Conservation (phyloP, 2,329 filamentous ascomycete species). For the Xylariaceae sp. region DNA sequence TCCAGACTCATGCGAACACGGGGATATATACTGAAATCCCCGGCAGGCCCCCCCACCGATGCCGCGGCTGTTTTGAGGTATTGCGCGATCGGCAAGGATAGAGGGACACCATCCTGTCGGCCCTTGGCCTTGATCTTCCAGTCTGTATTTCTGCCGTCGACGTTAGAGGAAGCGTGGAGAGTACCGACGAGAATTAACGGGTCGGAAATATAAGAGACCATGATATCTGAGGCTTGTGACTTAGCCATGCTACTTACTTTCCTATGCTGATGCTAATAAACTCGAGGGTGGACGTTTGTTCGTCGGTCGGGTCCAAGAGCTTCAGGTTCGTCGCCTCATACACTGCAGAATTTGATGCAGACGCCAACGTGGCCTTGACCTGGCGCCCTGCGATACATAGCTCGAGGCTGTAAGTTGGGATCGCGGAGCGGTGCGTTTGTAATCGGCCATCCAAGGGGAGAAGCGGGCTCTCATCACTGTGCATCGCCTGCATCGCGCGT, state of each 20-base stretch:
- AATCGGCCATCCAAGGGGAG: slow-evolving; percentile 18
- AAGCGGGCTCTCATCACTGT: slow-evolving; percentile 14
- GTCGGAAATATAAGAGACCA: too few species aligned
- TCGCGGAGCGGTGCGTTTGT: slow-evolving; percentile 12
- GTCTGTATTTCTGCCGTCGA: slow-evolving; percentile 29
- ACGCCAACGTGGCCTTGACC: slow-evolving; percentile 13
- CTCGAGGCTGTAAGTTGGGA: slow-evolving; percentile 19
- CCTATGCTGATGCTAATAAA: slow-evolving; percentile 30
- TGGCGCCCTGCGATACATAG: too few species aligned
- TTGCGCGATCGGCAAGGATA: slow-evolving; percentile 20
- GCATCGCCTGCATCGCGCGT: slow-evolving; percentile 16
- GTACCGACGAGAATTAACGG: too few species aligned
- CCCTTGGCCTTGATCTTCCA: slow-evolving; percentile 35
- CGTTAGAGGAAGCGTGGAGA: slow-evolving; percentile 4
- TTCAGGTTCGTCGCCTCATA: slow-evolving; percentile 8
- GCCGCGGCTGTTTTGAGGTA: slow-evolving; percentile 26
- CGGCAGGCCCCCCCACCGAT: slow-evolving; percentile 6
- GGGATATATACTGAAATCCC: slow-evolving; percentile 26
- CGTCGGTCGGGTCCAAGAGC: slow-evolving; percentile 3
- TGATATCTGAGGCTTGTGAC: not conserved
- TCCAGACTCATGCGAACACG: slow-evolving; percentile 17
- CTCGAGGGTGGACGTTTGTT: slow-evolving; percentile 19
- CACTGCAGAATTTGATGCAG: slow-evolving; percentile 14
- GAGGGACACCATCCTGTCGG: slow-evolving; percentile 18
- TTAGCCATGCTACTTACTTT: slow-evolving; percentile 23